phyloP scores from a whole-genome alignment of 805 yeast species.

The Suhomyces faveliae region DNA sequence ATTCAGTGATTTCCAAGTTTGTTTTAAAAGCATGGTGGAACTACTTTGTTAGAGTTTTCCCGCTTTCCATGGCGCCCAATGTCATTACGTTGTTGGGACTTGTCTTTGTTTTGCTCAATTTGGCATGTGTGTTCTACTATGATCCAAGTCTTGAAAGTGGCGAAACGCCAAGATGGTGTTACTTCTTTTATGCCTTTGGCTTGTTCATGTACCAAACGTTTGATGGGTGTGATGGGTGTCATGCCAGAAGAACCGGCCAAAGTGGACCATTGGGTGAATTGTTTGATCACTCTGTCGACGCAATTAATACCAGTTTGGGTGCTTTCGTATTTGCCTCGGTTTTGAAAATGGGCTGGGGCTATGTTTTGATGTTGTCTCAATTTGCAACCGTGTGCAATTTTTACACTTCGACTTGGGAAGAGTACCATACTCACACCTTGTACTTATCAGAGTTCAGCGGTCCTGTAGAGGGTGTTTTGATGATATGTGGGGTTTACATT shows the following conservation, averaged over 20 bases:
- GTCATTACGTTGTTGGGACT: constrained; percentile 82
- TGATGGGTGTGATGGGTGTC: constrained; percentile 95
- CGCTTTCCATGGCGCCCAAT: constrained; percentile 89
- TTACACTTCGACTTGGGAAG: constrained; percentile 93
- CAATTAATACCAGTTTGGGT: constrained; percentile 77
- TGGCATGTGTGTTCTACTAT: constrained; percentile 61
- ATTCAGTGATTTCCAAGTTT: constrained; percentile 71
- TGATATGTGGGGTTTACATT: constrained; percentile 54
- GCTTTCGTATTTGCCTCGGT: constrained; percentile 71
- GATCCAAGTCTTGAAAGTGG: constrained; percentile 62
- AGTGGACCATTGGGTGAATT: constrained; percentile 92
- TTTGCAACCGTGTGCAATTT: constrained; percentile 78
- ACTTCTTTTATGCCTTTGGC: constrained; percentile 74
- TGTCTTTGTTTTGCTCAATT: constrained; percentile 62
- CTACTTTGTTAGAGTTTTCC: constrained; percentile 69
- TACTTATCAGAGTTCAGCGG: constrained; percentile 81
- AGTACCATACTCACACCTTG: constrained; percentile 82
- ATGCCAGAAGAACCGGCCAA: constrained; percentile 94
- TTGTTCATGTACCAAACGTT: constrained; percentile 90
- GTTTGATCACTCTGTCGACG: constrained; percentile 84
- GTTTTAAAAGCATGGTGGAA: constrained; percentile 83
- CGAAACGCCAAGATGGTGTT: constrained; percentile 72
- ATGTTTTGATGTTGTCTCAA: constrained; percentile 59
- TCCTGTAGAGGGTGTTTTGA: constrained; percentile 90
- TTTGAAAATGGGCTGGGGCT: constrained; percentile 71